Evolutionary conservation across 2,329 filamentous ascomycete genomes (phyloP).

Genomic region (Sporothrix pseudoabietina): DNA sequence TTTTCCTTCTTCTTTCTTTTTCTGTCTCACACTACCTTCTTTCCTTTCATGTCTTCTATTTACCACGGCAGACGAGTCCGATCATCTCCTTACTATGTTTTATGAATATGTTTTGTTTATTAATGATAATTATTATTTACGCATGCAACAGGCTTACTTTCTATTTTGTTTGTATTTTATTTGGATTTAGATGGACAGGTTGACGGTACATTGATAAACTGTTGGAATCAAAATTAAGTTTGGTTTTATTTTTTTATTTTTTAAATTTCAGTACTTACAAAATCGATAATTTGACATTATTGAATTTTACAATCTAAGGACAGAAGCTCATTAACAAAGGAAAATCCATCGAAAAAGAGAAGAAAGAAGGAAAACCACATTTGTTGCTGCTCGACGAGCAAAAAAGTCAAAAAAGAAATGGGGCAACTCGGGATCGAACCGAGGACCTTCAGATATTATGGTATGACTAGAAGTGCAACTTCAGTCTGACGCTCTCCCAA

Average conservation of each 20-base stretch:
- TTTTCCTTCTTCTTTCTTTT: neutral
- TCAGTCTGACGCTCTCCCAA: constrained; percentile 33
- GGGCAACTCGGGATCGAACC: constrained; percentile 32
- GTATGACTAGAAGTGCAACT: constrained; percentile 19
- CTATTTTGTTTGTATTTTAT: neutral
- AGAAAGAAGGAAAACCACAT: neutral
- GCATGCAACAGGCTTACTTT: neutral
- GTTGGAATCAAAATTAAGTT: neutral
- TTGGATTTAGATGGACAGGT: neutral
- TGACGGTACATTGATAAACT: neutral
- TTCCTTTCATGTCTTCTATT: neutral
- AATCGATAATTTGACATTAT: neutral
- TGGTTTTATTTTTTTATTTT: no score
- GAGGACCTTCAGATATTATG: constrained; percentile 30
- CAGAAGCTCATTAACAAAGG: no score
- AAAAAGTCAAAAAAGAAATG: constrained; percentile 16
- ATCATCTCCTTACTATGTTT: neutral
- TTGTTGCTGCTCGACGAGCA: neutral
- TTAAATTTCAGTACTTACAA: neutral
- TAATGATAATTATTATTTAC: neutral
- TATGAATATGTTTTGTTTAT: neutral
- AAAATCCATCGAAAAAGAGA: neutral
- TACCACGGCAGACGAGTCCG: neutral
- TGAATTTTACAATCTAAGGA: no score
- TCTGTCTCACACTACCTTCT: neutral